Evolutionary conservation across 371 early-diverging fungal species (phyloP).

Genomic region (Apophysomyces variabilis): DNA sequence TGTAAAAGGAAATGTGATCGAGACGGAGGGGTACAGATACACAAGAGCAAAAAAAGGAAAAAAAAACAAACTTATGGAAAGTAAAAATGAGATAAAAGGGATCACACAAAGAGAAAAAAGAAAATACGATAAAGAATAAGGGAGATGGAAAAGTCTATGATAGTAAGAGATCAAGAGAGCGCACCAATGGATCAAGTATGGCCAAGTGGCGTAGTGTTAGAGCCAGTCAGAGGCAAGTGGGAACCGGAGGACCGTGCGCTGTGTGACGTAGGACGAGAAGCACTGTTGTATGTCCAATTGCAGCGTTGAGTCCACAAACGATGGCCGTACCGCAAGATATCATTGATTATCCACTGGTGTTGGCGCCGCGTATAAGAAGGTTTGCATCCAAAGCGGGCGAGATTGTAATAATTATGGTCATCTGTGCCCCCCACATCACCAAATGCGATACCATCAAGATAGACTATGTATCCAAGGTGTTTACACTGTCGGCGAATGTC

Average conservation of each 20-base stretch:
- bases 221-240: background rate
- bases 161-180: background rate
- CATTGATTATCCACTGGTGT: slow-evolving; percentile 6
- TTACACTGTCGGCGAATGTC: background rate
- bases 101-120: background rate
- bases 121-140: too few species aligned
- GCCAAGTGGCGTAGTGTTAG: slow-evolving; percentile 1
- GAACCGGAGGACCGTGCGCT: background rate
- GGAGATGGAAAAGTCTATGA: background rate
- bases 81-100: background rate
- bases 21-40: too few species aligned
- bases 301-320: background rate
- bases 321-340: background rate
- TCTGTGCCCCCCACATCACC: slow-evolving; percentile 1
- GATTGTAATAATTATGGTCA: background rate
- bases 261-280: background rate
- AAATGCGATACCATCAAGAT: background rate
- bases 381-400: background rate
- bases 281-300: background rate
- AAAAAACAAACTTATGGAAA: background rate
- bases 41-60: too few species aligned
- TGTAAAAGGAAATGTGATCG: background rate
- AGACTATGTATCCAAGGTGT: background rate
- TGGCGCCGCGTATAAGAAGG: background rate
- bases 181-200: background rate